A percentile compares a stretch with the other conserved stretches of the same genome.
Evolutionary conservation across 495 filamentous ascomycete genomes (phyloP).

Genomic region (Sporormia fimetaria): DNA sequence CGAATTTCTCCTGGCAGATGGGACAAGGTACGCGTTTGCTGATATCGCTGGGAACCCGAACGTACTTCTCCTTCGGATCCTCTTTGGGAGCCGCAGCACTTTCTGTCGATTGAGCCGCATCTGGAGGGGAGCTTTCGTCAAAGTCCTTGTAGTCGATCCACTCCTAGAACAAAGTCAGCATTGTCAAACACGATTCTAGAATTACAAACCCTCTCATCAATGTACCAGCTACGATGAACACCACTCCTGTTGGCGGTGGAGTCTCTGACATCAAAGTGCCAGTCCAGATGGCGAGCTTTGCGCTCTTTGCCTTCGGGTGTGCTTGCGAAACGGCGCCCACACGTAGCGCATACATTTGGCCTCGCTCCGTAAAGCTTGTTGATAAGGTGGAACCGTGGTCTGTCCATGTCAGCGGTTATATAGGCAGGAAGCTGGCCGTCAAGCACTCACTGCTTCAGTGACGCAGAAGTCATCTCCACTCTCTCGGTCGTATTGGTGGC

Average conservation of each 20-base stretch:
- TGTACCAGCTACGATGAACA: conserved; percentile 84
- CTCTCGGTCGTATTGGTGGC: conserved; percentile 39
- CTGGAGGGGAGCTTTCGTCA: conserved; percentile 48
- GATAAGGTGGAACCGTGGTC: conserved; percentile 63
- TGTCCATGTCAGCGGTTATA: conserved; percentile 33
- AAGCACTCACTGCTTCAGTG: conserved; percentile 61
- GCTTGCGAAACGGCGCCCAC: conserved; percentile 71
- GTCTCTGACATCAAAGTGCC: conserved; percentile 93
- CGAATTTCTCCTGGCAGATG: conserved; percentile 91
- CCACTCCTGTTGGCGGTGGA: conserved; percentile 68
- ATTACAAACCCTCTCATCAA: conserved; percentile 68
- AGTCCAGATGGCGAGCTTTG: conserved; percentile 91
- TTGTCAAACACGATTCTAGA: background rate
- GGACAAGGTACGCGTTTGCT: conserved; percentile 65
- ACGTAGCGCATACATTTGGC: conserved; percentile 79
- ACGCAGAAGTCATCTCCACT: conserved; percentile 57
- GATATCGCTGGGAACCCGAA: conserved; percentile 71
- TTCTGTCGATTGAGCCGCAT: conserved; percentile 30
- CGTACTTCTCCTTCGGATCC: conserved; percentile 58
- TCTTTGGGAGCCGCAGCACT: conserved; percentile 36
- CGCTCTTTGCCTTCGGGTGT: conserved; percentile 66
- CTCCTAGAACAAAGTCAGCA: conserved; percentile 42
- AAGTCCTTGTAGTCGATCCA: conserved; percentile 78
- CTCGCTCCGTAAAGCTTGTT: conserved; percentile 62
- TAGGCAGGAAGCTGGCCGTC: conserved; percentile 3